A percentile compares a stretch with the other conserved stretches of the same genome.
Evolutionary conservation across 2,329 filamentous ascomycete genomes (phyloP).

Genomic region (Claviceps maximensis): DNA sequence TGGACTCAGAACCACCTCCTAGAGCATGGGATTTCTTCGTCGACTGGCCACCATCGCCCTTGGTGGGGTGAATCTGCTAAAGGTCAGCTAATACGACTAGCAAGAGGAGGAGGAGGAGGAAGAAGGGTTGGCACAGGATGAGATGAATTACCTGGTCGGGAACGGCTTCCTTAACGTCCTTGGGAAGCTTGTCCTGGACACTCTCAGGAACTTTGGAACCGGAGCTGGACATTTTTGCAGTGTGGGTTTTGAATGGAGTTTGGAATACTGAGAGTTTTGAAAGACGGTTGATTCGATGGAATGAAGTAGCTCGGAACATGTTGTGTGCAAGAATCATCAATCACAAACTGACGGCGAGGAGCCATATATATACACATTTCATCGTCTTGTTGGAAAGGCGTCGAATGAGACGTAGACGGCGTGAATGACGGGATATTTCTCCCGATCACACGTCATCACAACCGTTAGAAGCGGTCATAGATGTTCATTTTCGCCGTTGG

Average conservation of each 20-base stretch:
- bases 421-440: background rate
- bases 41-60: slow-evolving; percentile 7
- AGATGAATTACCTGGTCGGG: slow-evolving; percentile 10
- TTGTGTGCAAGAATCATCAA: background rate
- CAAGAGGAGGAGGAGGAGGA: background rate
- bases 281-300: background rate
- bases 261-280: background rate
- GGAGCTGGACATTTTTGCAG: background rate
- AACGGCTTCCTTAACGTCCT: slow-evolving; percentile 9
- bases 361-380: background rate
- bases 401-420: background rate
- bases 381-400: background rate
- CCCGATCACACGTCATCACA: background rate
- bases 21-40: slow-evolving; percentile 11
- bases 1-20: slow-evolving; percentile 8
- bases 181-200: slow-evolving; percentile 9
- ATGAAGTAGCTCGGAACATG: background rate
- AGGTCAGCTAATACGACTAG: no score
- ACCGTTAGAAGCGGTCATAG: background rate
- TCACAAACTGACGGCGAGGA: background rate
- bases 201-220: background rate
- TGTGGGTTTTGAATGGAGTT: background rate
- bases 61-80: slow-evolving; percentile 12
- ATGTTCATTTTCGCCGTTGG: background rate
- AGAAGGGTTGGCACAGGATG: no score